These are phyloP conservation scores for Aspergillus awamori DNA, from an alignment of 2,329 filamentous ascomycete genomes.

Conservation along the genomic window DNA sequence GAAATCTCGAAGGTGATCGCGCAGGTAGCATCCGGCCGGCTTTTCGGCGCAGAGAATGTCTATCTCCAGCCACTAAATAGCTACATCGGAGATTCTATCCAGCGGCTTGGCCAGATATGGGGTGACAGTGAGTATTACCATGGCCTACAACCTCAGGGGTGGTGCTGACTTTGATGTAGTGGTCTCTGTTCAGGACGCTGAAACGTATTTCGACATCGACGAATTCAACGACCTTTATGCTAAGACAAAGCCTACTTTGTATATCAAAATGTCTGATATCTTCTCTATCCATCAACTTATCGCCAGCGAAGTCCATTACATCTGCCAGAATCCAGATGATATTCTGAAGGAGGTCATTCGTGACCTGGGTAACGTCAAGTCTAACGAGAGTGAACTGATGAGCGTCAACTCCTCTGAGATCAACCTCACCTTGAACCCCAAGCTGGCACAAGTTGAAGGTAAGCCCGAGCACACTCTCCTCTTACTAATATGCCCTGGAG, in stretches of 20 bases:
- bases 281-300: slow-evolving; percentile 93
- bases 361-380: slow-evolving; percentile 93
- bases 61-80: slow-evolving; percentile 94
- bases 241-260: slow-evolving; percentile 94
- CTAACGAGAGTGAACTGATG: slow-evolving; percentile 90
- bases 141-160: neutral
- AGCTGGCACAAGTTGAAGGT: slow-evolving; percentile 81
- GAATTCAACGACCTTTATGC: slow-evolving; percentile 98
- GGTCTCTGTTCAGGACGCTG: slow-evolving; percentile 81
- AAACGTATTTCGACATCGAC: slow-evolving; percentile 94
- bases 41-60: slow-evolving; percentile 92
- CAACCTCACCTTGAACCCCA: slow-evolving; percentile 84
- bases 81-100: slow-evolving; percentile 83
- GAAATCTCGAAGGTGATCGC: slow-evolving; percentile 91
- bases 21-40: slow-evolving; percentile 82
- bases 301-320: slow-evolving; percentile 72
- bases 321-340: slow-evolving; percentile 83
- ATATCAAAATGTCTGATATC: slow-evolving; percentile 98
- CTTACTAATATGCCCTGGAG: slow-evolving; percentile 12
- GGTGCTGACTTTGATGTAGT: slow-evolving; percentile 53
- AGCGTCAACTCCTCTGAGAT: slow-evolving; percentile 86
- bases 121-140: slow-evolving; percentile 56
- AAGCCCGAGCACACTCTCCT: slow-evolving; percentile 24
- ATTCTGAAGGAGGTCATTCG: slow-evolving; percentile 87
- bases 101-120: slow-evolving; percentile 75